These are phyloP conservation scores for Blastomyces percursus DNA, from an alignment of 2,329 filamentous ascomycete species.

Conservation along the genomic window DNA sequence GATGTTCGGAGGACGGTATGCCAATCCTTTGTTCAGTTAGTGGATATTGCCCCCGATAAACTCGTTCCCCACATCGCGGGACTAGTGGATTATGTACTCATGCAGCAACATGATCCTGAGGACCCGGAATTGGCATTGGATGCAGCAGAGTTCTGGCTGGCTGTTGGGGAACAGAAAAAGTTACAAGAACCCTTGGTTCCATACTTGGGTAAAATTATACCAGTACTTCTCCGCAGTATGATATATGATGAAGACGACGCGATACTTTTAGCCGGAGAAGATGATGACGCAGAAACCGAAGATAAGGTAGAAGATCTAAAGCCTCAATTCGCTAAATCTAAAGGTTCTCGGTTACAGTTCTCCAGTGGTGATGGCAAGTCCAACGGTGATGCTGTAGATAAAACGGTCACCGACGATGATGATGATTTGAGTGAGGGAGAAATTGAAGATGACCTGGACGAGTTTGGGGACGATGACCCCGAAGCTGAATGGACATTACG, in stretches of 20 bases:
- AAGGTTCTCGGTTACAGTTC: conserved; percentile 47
- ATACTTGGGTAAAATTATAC: conserved; percentile 73
- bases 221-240: conserved; percentile 87
- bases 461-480: conserved; percentile 58
- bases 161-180: conserved; percentile 75
- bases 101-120: conserved; percentile 68
- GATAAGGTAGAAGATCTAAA: conserved; percentile 86
- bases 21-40: conserved; percentile 80
- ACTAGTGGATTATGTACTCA: conserved; percentile 84
- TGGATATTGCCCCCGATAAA: conserved; percentile 82
- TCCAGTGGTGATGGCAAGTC: conserved; percentile 29
- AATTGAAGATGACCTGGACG: conserved; percentile 57
- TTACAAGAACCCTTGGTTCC: conserved; percentile 67
- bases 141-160: conserved; percentile 95
- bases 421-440: conserved; percentile 78
- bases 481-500: conserved; percentile 92
- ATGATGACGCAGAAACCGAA: conserved; percentile 82
- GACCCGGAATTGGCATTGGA: conserved; percentile 88
- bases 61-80: conserved; percentile 77
- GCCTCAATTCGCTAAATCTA: conserved; percentile 73
- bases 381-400: conserved; percentile 36
- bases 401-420: conserved; percentile 50
- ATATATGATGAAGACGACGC: conserved; percentile 94
- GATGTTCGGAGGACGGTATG: conserved; percentile 91
- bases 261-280: conserved; percentile 67